Evolutionary conservation across 116 monocot genomes (phyloP).

Genomic region (Trichopus zeylanicus): DNA sequence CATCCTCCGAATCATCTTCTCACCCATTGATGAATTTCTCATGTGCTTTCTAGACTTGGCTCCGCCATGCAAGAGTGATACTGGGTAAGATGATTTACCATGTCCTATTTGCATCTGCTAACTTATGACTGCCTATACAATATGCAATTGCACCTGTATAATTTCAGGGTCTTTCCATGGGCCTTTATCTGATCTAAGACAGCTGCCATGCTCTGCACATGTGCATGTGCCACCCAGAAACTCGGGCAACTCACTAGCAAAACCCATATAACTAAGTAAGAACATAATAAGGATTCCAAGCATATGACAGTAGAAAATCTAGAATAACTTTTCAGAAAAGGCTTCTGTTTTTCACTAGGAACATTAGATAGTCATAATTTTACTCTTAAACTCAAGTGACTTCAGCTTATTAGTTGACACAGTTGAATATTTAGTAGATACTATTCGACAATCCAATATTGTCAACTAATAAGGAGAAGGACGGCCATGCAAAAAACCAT

Average conservation of each 20-base stretch:
- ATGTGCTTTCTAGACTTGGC: slow-evolving; percentile 26
- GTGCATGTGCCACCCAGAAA: slow-evolving; percentile 91
- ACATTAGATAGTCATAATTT: too few species aligned
- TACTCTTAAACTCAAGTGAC: too few species aligned
- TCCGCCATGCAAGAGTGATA: slow-evolving; percentile 28
- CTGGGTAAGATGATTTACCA: neutral
- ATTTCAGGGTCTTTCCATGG: slow-evolving; percentile 97
- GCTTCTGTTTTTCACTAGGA: too few species aligned
- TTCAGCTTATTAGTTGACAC: neutral
- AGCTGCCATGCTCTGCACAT: slow-evolving; percentile 71
- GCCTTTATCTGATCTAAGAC: slow-evolving; percentile 89
- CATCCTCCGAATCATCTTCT: slow-evolving; percentile 92
- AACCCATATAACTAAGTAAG: too few species aligned
- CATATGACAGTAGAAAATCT: too few species aligned
- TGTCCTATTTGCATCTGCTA: neutral
- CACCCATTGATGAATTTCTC: slow-evolving; percentile 25
- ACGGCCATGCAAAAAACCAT: neutral
- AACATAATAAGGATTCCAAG: too few species aligned
- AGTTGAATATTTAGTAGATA: neutral
- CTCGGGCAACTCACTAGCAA: slow-evolving; percentile 81
- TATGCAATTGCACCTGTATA: slow-evolving; percentile 38
- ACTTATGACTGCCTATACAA: neutral
- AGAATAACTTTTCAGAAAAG: too few species aligned
- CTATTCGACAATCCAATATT: too few species aligned
- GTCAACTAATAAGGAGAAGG: neutral